Conservation (phyloP, 768 basidiomycete genomes). For the Candolleomyces eurysporus region DNA sequence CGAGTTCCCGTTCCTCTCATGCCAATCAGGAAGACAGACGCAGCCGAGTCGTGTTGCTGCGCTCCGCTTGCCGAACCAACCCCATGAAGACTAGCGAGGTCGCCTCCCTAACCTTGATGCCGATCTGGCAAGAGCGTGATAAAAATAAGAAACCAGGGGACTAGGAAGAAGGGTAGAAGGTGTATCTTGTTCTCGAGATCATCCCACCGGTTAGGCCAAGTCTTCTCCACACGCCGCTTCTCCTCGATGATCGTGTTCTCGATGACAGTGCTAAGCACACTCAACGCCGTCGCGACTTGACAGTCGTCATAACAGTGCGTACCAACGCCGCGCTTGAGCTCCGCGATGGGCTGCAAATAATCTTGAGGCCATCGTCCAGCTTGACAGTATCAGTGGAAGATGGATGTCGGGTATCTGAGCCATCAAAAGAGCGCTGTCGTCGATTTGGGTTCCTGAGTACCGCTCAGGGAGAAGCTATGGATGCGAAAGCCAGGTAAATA, state of each 20-base stretch:
- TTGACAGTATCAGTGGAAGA: conserved; percentile 61
- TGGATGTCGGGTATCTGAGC: conserved; percentile 92
- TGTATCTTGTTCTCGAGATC: conserved; percentile 90
- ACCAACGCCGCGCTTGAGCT: too few relatives aligned
- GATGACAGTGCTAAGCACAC: conserved; percentile 76
- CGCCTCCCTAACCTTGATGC: conserved; percentile 82
- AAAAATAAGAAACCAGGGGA: neutral
- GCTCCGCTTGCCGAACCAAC: conserved; percentile 44
- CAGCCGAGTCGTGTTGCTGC: conserved; percentile 30
- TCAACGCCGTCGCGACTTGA: conserved; percentile 93
- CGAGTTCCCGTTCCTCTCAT: conserved; percentile 93
- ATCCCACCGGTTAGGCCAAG: conserved; percentile 99
- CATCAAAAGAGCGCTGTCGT: conserved; percentile 69
- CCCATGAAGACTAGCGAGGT: conserved; percentile 47
- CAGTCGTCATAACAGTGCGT: too few relatives aligned
- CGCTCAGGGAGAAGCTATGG: conserved; percentile 83
- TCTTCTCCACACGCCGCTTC: conserved; percentile 98
- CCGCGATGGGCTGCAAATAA: too few relatives aligned
- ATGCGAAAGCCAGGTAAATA: conserved; percentile 94
- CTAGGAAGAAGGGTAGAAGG: neutral
- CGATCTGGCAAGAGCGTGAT: conserved; percentile 56
- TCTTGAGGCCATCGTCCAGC: too few relatives aligned
- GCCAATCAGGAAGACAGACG: conserved; percentile 81
- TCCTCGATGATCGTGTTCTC: conserved; percentile 84
- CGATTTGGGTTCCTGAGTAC: conserved; percentile 67